Evolutionary conservation across 2,329 filamentous ascomycete species (phyloP).

Genomic region (Stachybotrys chartarum): DNA sequence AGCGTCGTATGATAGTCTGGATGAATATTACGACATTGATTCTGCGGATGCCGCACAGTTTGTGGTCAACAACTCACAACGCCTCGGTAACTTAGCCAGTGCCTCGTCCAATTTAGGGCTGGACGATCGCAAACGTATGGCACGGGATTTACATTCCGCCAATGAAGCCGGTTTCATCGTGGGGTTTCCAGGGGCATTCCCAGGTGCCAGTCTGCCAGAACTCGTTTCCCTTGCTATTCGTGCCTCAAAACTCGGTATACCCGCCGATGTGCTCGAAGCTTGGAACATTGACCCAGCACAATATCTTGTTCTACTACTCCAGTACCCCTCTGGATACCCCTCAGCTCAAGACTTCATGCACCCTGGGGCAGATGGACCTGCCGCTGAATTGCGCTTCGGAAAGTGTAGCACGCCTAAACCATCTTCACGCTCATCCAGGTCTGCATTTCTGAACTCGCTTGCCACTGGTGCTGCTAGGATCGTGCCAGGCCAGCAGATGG

Average conservation of each 20-base stretch:
- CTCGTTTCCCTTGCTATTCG: conserved; percentile 61
- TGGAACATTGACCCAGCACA: conserved; percentile 64
- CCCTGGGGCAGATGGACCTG: conserved; percentile 26
- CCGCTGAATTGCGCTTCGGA: conserved; percentile 55
- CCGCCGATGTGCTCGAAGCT: conserved; percentile 66
- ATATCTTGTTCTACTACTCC: conserved; percentile 68
- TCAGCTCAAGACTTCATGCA: conserved; percentile 46
- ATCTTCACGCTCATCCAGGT: conserved; percentile 42
- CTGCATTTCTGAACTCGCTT: conserved; percentile 8
- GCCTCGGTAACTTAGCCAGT: too few species aligned
- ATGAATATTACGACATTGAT: not conserved
- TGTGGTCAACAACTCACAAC: too few species aligned
- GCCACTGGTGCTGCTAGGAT: too few species aligned
- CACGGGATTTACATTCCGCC: conserved; percentile 38
- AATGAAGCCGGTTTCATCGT: conserved; percentile 64
- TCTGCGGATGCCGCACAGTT: conserved; percentile 3
- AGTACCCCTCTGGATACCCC: conserved; percentile 55
- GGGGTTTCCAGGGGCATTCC: conserved; percentile 46
- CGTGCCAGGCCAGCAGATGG: too few species aligned
- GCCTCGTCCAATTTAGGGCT: not conserved
- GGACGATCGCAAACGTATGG: conserved; percentile 7
- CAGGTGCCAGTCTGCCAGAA: conserved; percentile 34
- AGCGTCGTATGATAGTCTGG: too few species aligned
- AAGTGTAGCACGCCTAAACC: conserved; percentile 70
- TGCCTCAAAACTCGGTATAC: conserved; percentile 63